These are phyloP conservation scores for Paraleonurus japonicus DNA, from an alignment of 257 asterid genomes.

Conservation along the genomic window DNA sequence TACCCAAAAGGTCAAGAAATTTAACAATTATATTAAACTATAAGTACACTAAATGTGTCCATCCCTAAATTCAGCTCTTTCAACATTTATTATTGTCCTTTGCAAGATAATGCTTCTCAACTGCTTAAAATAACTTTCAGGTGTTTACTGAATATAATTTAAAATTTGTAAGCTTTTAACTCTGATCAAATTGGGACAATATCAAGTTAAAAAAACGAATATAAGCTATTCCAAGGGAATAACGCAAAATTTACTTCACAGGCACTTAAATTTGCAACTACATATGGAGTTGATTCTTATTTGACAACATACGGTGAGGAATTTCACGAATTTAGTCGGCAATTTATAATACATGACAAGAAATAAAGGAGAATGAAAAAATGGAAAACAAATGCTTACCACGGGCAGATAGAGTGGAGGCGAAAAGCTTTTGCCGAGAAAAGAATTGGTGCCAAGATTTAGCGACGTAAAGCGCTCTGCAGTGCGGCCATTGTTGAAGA, in stretches of 20 bases:
- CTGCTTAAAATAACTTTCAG: not conserved
- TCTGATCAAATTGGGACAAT: not conserved
- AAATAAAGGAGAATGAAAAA: not conserved
- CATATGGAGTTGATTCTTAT: not conserved
- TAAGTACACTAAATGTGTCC: not conserved
- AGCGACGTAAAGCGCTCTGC: slow-evolving; percentile 66
- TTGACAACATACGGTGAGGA: not conserved
- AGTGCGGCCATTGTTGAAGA: slow-evolving; percentile 57
- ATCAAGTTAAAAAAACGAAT: not conserved
- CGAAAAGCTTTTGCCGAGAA: slow-evolving; percentile 64
- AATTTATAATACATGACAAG: not conserved
- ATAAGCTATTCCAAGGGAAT: not conserved
- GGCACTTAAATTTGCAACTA: not conserved
- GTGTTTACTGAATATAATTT: too few species aligned
- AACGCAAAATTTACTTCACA: not conserved
- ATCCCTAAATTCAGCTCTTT: slow-evolving; percentile 19
- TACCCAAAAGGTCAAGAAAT: not conserved
- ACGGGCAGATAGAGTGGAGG: slow-evolving; percentile 50
- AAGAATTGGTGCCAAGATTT: slow-evolving; percentile 61
- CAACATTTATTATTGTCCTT: not conserved
- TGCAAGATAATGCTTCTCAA: not conserved
- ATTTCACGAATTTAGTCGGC: not conserved
- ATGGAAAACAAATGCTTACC: slow-evolving; percentile 34
- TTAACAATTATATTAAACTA: not conserved
- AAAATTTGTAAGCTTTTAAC: not conserved